These are phyloP conservation scores for Trichoderma orchidacearum DNA, from an alignment of 495 filamentous ascomycete genomes.

Conservation along the genomic window DNA sequence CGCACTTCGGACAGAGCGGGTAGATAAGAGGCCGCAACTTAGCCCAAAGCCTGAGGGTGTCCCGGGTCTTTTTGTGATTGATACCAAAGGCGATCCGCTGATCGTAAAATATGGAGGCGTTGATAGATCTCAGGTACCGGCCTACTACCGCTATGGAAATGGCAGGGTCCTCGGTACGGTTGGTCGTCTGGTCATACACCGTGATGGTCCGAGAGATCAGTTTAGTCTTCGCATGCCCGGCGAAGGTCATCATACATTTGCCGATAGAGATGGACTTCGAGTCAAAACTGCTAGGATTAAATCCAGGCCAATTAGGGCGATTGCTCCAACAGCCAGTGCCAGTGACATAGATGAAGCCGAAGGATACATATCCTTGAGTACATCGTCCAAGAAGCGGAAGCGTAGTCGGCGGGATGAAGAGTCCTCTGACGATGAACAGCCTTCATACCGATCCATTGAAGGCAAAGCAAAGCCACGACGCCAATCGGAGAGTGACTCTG, in stretches of 20 bases:
- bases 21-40: not conserved
- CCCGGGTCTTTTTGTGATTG: slow-evolving; percentile 15
- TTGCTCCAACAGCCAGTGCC: slow-evolving; percentile 6
- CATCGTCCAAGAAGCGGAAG: slow-evolving; percentile 27
- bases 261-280: slow-evolving; percentile 20
- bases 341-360: slow-evolving; percentile 7
- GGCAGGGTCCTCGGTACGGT: slow-evolving; percentile 24
- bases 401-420: slow-evolving; percentile 11
- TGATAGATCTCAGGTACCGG: slow-evolving; percentile 23
- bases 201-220: slow-evolving; percentile 16
- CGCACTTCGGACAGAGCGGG: not conserved
- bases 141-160: slow-evolving; percentile 24
- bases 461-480: slow-evolving; percentile 39
- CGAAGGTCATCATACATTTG: slow-evolving; percentile 18
- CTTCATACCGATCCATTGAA: slow-evolving; percentile 59
- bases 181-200: slow-evolving; percentile 22
- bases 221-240: slow-evolving; percentile 19
- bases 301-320: slow-evolving; percentile 13
- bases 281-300: slow-evolving; percentile 11
- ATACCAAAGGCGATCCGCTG: slow-evolving; percentile 29
- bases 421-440: slow-evolving; percentile 31
- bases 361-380: slow-evolving; percentile 21
- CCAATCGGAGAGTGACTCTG: slow-evolving; percentile 33
- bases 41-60: not conserved
- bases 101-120: slow-evolving; percentile 27